Evolutionary conservation across 2,329 filamentous ascomycete species (phyloP), one percentile per base, ranked within the genome.

Genomic region (Talaromyces sp.): DNA sequence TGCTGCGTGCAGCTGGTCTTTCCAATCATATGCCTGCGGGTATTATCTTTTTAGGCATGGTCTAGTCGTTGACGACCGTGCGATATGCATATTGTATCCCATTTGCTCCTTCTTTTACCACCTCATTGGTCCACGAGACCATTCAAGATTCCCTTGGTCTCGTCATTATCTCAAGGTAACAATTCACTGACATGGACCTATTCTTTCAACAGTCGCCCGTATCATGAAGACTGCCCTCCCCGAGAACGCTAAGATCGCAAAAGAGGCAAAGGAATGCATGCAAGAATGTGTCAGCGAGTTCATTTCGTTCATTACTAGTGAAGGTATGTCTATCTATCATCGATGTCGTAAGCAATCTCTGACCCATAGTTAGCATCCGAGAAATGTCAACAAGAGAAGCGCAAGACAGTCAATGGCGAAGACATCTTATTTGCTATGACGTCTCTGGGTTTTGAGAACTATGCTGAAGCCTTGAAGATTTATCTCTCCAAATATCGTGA

Each of bases 241-340:
- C 60, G 95, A 99, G 70, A 99, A 99, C 76, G 95, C 95, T 71
- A 99, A 99, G 82, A 99, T 99, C 67, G 93, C 93, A 66, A 99
- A 99, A 77, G 95, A 99, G 77, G 95, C 95, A 64, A 99, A 99
- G 79, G 95, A 99, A 78, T 99, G 95, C 81, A 98, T 99, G 95
- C 95, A 99, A 79, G 95, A 99, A 80, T 99, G 95, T 76, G 95
- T 99, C 66, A 97, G 93, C 88, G 95, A 99, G 82, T 99, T 99
- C 80, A 99, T 99, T 83, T 97, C 92, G 7, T 99, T 99, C 84
- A 98, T 99, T 76, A 99, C 95, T 41, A 98, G 94, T 78, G 95
- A 99, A 85, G 95, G 95, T 97, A 79, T 76, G 90, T 24, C 10
- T 41, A 9, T n/a, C 8, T 62, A 16, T 31, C 14, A 7, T 47